Evolutionary conservation across 495 filamentous ascomycete genomes (phyloP).

Genomic region (Hyaloscypha hepaticicola): DNA sequence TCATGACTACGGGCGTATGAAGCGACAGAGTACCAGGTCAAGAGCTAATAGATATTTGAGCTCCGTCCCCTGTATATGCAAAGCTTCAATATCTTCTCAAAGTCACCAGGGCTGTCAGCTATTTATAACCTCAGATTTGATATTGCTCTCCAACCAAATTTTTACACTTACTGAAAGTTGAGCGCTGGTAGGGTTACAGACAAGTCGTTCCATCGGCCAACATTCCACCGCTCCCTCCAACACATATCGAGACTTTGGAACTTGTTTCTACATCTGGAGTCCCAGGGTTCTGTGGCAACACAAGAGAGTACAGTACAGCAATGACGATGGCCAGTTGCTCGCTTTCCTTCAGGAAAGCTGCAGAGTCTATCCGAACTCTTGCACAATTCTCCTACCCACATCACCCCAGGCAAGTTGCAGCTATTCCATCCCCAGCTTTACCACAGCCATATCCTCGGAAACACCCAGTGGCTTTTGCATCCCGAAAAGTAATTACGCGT

Average conservation of each 20-base stretch:
- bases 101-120: background rate
- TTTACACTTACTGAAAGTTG: too few species aligned
- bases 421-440: background rate
- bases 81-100: background rate
- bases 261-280: background rate
- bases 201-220: background rate
- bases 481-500: background rate
- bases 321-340: background rate
- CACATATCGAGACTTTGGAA: background rate
- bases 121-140: background rate
- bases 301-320: background rate
- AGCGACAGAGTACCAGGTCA: too few species aligned
- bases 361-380: background rate
- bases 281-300: background rate
- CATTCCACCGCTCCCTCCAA: too few species aligned
- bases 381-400: background rate
- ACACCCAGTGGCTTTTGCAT: background rate
- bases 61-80: background rate
- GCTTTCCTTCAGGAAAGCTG: background rate
- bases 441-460: background rate
- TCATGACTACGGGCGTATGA: too few species aligned
- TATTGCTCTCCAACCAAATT: background rate
- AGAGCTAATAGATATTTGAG: too few species aligned
- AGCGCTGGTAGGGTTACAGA: background rate
- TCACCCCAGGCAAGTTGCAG: background rate